Conservation (phyloP, 768 basidiomycete genomes). For the Leccinum ochraceum region DNA sequence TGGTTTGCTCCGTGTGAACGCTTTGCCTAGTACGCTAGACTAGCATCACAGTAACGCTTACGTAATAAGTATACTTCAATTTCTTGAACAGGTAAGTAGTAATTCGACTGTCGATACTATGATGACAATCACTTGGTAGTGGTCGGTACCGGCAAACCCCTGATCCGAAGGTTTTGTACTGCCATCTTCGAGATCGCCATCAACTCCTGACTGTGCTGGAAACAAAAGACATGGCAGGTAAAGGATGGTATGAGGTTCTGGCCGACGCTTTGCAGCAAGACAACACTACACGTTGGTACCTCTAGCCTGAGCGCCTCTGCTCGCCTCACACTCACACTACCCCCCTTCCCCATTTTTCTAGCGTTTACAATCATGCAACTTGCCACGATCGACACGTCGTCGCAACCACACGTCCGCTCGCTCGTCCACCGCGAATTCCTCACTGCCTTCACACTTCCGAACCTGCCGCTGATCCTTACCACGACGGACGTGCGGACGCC, state of each 20-base stretch:
- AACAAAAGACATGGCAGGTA: constrained; percentile 6
- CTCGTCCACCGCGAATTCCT: constrained; percentile 63
- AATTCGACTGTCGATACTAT: no score
- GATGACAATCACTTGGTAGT: no score
- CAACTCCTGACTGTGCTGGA: no score
- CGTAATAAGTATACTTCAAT: no score
- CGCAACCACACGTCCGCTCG: constrained; percentile 61
- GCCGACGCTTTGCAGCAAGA: constrained; percentile 40
- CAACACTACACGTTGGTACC: constrained; percentile 37
- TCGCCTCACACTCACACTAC: background rate
- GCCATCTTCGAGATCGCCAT: background rate
- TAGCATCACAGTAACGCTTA: no score
- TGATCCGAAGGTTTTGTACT: background rate
- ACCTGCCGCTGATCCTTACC: constrained; percentile 61
- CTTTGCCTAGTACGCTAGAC: no score
- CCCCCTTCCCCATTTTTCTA: background rate
- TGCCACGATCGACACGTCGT: constrained; percentile 26
- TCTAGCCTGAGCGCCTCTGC: background rate
- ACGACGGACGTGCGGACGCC: constrained; percentile 75
- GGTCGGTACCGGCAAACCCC: no score
- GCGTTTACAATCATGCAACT: constrained; percentile 56
- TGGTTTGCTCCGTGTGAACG: no score
- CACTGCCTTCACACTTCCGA: constrained; percentile 32
- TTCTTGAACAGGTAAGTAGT: no score
- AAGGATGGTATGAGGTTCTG: constrained; percentile 51